Evolutionary conservation across 257 asterid genomes (phyloP).

Genomic region (Schizonepeta tenuifolia): DNA sequence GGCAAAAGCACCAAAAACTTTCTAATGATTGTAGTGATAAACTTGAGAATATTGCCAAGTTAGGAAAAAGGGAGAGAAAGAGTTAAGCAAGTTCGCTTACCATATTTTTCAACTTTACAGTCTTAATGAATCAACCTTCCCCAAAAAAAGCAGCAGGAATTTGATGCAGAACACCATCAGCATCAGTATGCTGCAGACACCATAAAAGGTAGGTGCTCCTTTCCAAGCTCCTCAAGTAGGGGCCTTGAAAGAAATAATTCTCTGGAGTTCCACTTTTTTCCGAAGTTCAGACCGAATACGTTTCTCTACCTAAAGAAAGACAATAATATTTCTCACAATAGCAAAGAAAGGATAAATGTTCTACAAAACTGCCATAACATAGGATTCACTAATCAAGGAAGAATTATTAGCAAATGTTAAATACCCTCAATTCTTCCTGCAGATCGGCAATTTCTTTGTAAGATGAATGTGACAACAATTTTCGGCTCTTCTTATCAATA

Average conservation of each 20-base stretch:
- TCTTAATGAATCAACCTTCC: slow-evolving; percentile 75
- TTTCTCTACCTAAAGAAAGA: slow-evolving; percentile 72
- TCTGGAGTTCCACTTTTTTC: slow-evolving; percentile 81
- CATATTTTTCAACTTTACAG: slow-evolving; percentile 62
- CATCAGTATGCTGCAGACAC: slow-evolving; percentile 73
- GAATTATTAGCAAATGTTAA: slow-evolving; percentile 32
- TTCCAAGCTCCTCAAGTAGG: slow-evolving; percentile 73
- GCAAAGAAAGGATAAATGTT: slow-evolving; percentile 4
- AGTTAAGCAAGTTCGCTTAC: slow-evolving; percentile 48
- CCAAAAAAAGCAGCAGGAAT: slow-evolving; percentile 91
- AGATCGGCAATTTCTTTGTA: slow-evolving; percentile 83
- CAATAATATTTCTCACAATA: slow-evolving; percentile 24
- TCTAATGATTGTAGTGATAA: slow-evolving; percentile 6
- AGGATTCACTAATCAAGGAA: slow-evolving; percentile 16
- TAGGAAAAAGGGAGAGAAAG: slow-evolving; percentile 12
- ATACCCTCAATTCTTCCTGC: slow-evolving; percentile 87
- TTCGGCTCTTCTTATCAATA: slow-evolving; percentile 75
- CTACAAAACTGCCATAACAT: slow-evolving; percentile 15
- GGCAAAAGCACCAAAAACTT: slow-evolving; percentile 14
- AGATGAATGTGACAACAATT: slow-evolving; percentile 62
- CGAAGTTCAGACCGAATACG: slow-evolving; percentile 72
- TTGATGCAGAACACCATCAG: slow-evolving; percentile 76
- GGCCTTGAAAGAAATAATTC: slow-evolving; percentile 73
- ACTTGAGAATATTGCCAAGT: background rate
- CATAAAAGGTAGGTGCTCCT: slow-evolving; percentile 79